These are phyloP conservation scores for Helicocarpus griseus DNA, from an alignment of 2,329 filamentous ascomycete genomes.

Conservation along the genomic window DNA sequence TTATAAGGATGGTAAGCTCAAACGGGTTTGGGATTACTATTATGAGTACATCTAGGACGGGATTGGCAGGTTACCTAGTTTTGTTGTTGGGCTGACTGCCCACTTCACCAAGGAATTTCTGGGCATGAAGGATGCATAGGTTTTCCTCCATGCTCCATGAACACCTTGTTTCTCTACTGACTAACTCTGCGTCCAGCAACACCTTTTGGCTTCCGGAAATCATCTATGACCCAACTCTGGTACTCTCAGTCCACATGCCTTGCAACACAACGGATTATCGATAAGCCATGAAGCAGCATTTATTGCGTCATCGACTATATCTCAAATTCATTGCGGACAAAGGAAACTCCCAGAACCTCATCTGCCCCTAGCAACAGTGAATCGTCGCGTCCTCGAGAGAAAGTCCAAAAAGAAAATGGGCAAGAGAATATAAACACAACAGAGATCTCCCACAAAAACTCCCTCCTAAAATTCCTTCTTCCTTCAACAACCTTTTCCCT, in stretches of 20 bases:
- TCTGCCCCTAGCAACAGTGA: too few species aligned
- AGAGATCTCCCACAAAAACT: too few species aligned
- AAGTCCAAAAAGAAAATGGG: too few species aligned
- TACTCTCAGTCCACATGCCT: conserved; percentile 14
- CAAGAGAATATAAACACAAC: too few species aligned
- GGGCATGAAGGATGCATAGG: conserved; percentile 10
- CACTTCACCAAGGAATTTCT: conserved; percentile 11
- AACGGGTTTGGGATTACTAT: background rate
- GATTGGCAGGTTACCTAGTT: background rate
- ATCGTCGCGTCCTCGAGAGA: too few species aligned
- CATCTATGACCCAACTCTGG: conserved; percentile 14
- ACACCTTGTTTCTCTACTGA: background rate
- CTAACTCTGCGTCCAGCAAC: conserved; percentile 9
- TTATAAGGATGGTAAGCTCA: conserved; percentile 13
- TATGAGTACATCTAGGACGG: background rate
- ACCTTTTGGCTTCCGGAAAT: conserved; percentile 16
- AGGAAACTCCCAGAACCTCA: too few species aligned
- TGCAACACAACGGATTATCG: too few species aligned
- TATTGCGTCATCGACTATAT: too few species aligned
- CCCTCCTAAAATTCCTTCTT: too few species aligned
- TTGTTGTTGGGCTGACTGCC: conserved; percentile 8
- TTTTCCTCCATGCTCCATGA: background rate
- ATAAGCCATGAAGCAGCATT: too few species aligned
- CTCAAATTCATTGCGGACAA: too few species aligned
- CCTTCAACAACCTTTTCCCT: too few species aligned